phyloP scores from a whole-genome alignment of 768 basidiomycete species.

The Coprinopsis strossmayeri region DNA sequence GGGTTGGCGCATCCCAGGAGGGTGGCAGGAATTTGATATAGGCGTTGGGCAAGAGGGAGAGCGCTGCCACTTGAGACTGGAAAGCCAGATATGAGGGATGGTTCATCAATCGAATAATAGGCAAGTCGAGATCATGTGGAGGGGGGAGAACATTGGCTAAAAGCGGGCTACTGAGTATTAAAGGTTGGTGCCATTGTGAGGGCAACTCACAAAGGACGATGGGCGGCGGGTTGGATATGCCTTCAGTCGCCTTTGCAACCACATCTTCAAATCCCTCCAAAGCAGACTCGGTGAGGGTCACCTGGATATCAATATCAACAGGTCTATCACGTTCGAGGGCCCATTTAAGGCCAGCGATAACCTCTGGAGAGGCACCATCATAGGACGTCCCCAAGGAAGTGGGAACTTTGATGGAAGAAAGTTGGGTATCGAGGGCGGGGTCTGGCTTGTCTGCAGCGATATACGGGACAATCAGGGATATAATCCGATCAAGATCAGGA shows the following conservation, averaged over 20 bases:
- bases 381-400: constrained; percentile 56
- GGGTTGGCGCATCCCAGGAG: constrained; percentile 57
- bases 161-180: constrained; percentile 8
- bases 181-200: constrained; percentile 3
- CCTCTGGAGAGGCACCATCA: constrained; percentile 37
- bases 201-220: constrained; percentile 60
- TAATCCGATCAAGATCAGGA: constrained; percentile 20
- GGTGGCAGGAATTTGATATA: constrained; percentile 76
- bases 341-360: constrained; percentile 54
- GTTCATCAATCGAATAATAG: constrained; percentile 75
- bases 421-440: constrained; percentile 31
- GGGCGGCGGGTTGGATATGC: constrained; percentile 38
- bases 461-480: constrained; percentile 61
- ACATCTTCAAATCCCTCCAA: constrained; percentile 68
- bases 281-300: constrained; percentile 44
- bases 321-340: constrained; percentile 56
- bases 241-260: constrained; percentile 53
- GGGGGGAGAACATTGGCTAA: constrained; percentile 78
- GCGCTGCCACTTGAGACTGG: constrained; percentile 61
- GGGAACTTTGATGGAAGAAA: constrained; percentile 32
- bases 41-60: constrained; percentile 70
- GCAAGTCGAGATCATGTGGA: constrained; percentile 61
- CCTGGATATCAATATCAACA: constrained; percentile 66
- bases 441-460: constrained; percentile 42
- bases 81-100: constrained; percentile 70